Evolutionary conservation across 768 basidiomycete species (phyloP), one percentile per base, ranked within the genome.

Genomic region (Trametes maxima): DNA sequence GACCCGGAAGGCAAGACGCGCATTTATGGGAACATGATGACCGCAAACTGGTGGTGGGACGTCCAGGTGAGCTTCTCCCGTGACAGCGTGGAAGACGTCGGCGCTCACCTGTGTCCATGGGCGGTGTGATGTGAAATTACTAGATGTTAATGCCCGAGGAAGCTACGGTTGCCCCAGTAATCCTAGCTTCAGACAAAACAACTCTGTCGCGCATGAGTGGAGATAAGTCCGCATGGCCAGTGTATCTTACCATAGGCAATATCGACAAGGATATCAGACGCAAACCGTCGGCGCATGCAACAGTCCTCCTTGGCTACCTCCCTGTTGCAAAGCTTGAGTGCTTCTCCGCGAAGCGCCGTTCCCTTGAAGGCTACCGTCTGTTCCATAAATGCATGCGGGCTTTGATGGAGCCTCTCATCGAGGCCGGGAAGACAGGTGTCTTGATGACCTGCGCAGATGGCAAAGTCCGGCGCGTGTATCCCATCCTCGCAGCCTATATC

Each of bases 111-210:
- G n/a, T n/a, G n/a, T 45, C 24, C 4, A 45, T 45, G 44, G 8
- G 6, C 14, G 42, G 42, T 5, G 42, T 43, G n/a, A 17, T 16
- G 14, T 12, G 13, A 43, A 5, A 17, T n/a, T 48, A 12, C 3
- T 17, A 49, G 48, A n/a, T 11, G 14, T 16, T 17, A 7, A 21
- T 49, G 21, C 48, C 70, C 37, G 12, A 40, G 44, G 78, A 0
- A 69, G 80, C 35, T 33, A 70, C 59, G 0, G 63, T 58, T 4
- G 67, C 77, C 0, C 81, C 80, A 0, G 54, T 84, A 5, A 80
- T 83, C 17, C 67, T 84, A 3, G 74, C 78, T 0, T 73, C 79
- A 0, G 79, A 84, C 65, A 82, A 81, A 47, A 82, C 79, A 2
- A 71, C 75, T 49, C 62, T 82, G 1, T 78, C 78, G 0, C 62